Evolutionary conservation across 2,329 filamentous ascomycete species (phyloP), one percentile per base, ranked within the genome.

Genomic region (Paracamarosporium sp.): DNA sequence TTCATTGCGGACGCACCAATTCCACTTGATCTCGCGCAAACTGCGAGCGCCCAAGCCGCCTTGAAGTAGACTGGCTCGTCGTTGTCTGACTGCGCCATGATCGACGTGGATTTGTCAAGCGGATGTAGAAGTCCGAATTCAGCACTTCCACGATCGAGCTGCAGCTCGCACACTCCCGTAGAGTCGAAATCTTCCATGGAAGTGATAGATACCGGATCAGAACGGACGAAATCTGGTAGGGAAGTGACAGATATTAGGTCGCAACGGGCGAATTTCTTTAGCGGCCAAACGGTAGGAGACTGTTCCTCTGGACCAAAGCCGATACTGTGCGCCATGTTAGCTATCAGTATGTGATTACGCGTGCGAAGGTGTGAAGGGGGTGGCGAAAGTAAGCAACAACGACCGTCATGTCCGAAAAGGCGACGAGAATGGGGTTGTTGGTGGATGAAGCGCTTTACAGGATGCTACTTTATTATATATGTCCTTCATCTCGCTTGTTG

Each of bases 111-210:
- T 4, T 43, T 28, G 0, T 55, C 22, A 1, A 27, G 43, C 11
- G 55, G 41, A 20, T 53, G 50, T 13, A 65, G 17, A 1, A 71
- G 30, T 9, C 67, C 67, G 7, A 69, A 63, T 2, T 69, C 65
- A 0, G 53, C 36, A 24, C 64, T 67, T 0, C 54, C 56, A 3
- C 59, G 62, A 12, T 70, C 68, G 0, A 69, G 48, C 1, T 62
- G 43, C 0, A 70, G 20, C 1, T 17, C 15, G 1, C 53, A 44
- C 0, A 38, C 30, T 0, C 40, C 53, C 0, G 48, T 3, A 0
- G 50, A 62, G 4, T 27, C 63, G 30, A 62, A 54, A 7, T 63
- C 59, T 2, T 35, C 41, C 2, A 17, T 38, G n/a, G 15, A 8
- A 4, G 20, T 17, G 11, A 20, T n/a, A 2, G 35, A 38, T 8